A percentile compares a stretch with the other conserved stretches of the same genome.
phyloP scores from a whole-genome alignment of 2,329 filamentous ascomycete species.

The Stagonosporopsis rhizophila region DNA sequence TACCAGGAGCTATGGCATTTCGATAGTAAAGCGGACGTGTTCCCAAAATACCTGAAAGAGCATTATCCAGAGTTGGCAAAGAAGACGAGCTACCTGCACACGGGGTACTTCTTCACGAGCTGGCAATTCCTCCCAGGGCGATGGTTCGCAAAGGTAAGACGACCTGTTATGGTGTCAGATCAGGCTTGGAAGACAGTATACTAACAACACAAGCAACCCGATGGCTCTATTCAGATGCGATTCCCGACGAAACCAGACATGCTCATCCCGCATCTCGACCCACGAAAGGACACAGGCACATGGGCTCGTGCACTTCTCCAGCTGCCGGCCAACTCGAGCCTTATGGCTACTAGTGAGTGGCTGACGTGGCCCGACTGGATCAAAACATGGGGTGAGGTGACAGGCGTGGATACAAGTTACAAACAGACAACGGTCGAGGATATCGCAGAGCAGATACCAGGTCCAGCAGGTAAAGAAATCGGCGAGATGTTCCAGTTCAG shows the following conservation, averaged over 20 bases:
- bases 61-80: conserved; percentile 25
- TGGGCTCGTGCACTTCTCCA: conserved; percentile 30
- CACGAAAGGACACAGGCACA: conserved; percentile 24
- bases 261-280: conserved; percentile 23
- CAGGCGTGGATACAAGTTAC: conserved; percentile 27
- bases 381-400: conserved; percentile 30
- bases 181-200: background rate
- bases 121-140: conserved; percentile 23
- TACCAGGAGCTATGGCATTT: conserved; percentile 37
- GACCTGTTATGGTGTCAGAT: background rate
- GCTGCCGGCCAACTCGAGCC: conserved; percentile 27
- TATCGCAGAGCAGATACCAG: conserved; percentile 29
- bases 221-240: conserved; percentile 27
- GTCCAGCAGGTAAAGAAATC: conserved; percentile 34
- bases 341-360: conserved; percentile 33
- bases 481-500: conserved; percentile 40
- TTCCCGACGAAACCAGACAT: conserved; percentile 21
- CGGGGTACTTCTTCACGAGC: conserved; percentile 32
- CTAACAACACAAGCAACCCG: conserved; percentile 12
- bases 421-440: conserved; percentile 23
- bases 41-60: conserved; percentile 30
- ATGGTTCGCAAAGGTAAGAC: conserved; percentile 27
- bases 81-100: conserved; percentile 31
- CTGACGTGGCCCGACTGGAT: conserved; percentile 32
- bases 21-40: conserved; percentile 37